A percentile compares a stretch with the other conserved stretches of the same genome.
These are phyloP conservation scores for Acarospora socialis DNA, from an alignment of 2,329 filamentous ascomycete genomes.

Conservation along the genomic window DNA sequence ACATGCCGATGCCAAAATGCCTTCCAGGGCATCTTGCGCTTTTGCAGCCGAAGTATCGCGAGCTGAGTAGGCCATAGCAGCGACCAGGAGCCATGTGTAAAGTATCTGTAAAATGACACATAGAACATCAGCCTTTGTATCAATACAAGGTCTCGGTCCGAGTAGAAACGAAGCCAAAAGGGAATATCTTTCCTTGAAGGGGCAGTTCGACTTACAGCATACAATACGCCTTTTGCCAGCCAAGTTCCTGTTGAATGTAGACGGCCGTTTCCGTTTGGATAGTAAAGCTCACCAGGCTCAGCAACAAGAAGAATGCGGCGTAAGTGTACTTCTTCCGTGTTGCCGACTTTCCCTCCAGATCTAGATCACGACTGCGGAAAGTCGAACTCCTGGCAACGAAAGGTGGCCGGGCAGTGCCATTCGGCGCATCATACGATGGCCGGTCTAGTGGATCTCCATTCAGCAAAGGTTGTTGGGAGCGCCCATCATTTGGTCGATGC, in stretches of 20 bases:
- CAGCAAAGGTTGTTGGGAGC: slow-evolving; percentile 40
- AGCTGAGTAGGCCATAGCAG: slow-evolving; percentile 81
- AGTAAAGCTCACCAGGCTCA: slow-evolving; percentile 78
- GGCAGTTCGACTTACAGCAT: slow-evolving; percentile 56
- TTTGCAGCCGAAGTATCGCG: slow-evolving; percentile 62
- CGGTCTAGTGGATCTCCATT: slow-evolving; percentile 30
- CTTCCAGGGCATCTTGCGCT: slow-evolving; percentile 62
- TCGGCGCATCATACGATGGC: slow-evolving; percentile 21
- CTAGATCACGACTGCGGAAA: slow-evolving; percentile 66
- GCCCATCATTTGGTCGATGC: slow-evolving; percentile 34
- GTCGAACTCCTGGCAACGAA: slow-evolving; percentile 46
- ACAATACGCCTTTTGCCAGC: slow-evolving; percentile 98
- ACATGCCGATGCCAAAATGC: slow-evolving; percentile 71
- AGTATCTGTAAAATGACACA: slow-evolving; percentile 37
- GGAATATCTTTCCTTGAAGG: too few species aligned
- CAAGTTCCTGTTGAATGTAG: slow-evolving; percentile 81
- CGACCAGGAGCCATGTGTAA: slow-evolving; percentile 90
- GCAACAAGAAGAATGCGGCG: slow-evolving; percentile 65
- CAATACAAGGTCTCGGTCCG: too few species aligned
- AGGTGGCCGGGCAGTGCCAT: slow-evolving; percentile 19
- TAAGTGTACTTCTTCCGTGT: slow-evolving; percentile 76
- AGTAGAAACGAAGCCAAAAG: too few species aligned
- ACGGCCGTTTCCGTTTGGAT: slow-evolving; percentile 92
- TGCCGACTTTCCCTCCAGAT: slow-evolving; percentile 45
- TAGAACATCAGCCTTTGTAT: too few species aligned